Percentiles rank a stretch among this genome's conserved stretches.
phyloP scores from a whole-genome alignment of 2,329 filamentous ascomycete genomes.

The Venturia oleaginea region DNA sequence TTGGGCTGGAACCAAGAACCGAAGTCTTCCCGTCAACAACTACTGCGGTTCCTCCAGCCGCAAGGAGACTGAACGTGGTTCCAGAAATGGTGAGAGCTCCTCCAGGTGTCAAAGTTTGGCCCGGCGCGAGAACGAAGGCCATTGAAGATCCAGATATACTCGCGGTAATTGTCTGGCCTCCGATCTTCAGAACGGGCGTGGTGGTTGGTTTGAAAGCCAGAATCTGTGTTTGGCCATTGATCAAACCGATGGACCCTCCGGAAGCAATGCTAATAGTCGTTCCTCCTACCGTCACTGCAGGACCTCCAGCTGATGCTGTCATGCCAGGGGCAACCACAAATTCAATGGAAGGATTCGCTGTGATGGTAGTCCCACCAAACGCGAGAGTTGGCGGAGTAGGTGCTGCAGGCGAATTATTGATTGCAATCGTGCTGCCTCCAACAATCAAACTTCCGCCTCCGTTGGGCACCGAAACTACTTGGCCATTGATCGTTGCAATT shows the following conservation, averaged over 20 bases:
- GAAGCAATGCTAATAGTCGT: constrained; percentile 10
- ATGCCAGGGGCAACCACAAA: constrained; percentile 11
- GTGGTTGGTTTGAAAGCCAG: background rate
- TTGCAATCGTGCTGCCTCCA: background rate
- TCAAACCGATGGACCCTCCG: background rate
- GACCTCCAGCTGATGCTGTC: constrained; percentile 11
- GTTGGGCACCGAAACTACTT: background rate
- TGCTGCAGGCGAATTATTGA: constrained; percentile 9
- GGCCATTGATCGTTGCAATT: constrained; percentile 6
- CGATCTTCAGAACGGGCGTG: background rate
- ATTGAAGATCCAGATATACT: constrained; percentile 13
- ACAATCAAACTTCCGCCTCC: constrained; percentile 2
- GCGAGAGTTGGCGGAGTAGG: constrained; percentile 17
- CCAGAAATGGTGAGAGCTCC: constrained; percentile 11
- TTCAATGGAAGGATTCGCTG: background rate
- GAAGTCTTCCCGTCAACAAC: background rate
- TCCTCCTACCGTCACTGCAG: constrained; percentile 8
- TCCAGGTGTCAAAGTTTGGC: constrained; percentile 29
- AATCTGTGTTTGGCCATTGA: constrained; percentile 2
- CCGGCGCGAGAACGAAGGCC: constrained; percentile 29
- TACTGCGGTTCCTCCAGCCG: constrained; percentile 15
- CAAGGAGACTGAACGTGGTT: constrained; percentile 21
- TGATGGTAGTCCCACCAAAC: constrained; percentile 21
- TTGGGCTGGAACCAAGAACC: constrained; percentile 14
- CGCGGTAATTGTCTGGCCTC: background rate